A percentile compares a stretch with the other conserved stretches of the same genome.
phyloP scores from a whole-genome alignment of 345 rosid genomes.

The Dovyalis caffra region DNA sequence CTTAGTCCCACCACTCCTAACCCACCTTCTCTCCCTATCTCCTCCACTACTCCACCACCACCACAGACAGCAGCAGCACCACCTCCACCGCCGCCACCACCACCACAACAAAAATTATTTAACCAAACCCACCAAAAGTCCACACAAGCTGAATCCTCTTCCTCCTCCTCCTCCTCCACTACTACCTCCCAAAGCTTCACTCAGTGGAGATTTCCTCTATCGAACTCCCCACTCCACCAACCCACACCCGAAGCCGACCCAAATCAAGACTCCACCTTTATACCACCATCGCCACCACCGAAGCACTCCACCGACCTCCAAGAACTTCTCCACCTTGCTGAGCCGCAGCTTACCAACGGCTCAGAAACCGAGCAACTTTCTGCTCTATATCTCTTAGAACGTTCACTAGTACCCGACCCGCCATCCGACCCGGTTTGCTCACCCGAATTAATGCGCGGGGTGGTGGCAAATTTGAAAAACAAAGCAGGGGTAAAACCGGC shows the following conservation, averaged over 20 bases:
- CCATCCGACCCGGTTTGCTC: constrained; percentile 70
- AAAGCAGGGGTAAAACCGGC: constrained; percentile 58
- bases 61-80: background rate
- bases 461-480: constrained; percentile 50
- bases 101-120: constrained; percentile 32
- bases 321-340: constrained; percentile 67
- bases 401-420: constrained; percentile 70
- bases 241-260: constrained; percentile 9
- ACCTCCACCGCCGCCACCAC: constrained; percentile 19
- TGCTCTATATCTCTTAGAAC: constrained; percentile 69
- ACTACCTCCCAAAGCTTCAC: constrained; percentile 89
- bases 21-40: constrained; percentile 40
- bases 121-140: constrained; percentile 23
- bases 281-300: constrained; percentile 40
- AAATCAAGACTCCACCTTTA: constrained; percentile 3
- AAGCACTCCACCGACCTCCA: constrained; percentile 43
- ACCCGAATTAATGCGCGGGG: constrained; percentile 59
- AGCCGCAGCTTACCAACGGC: constrained; percentile 57
- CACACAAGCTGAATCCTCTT: constrained; percentile 36
- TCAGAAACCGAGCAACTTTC: constrained; percentile 59
- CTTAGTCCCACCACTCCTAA: constrained; percentile 52
- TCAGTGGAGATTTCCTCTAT: constrained; percentile 78
- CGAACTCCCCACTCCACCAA: constrained; percentile 45
- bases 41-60: constrained; percentile 18
- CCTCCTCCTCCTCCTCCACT: constrained; percentile 75